phyloP scores from a whole-genome alignment of 2,329 filamentous ascomycete genomes.

The Trichoderma pleuroti region DNA sequence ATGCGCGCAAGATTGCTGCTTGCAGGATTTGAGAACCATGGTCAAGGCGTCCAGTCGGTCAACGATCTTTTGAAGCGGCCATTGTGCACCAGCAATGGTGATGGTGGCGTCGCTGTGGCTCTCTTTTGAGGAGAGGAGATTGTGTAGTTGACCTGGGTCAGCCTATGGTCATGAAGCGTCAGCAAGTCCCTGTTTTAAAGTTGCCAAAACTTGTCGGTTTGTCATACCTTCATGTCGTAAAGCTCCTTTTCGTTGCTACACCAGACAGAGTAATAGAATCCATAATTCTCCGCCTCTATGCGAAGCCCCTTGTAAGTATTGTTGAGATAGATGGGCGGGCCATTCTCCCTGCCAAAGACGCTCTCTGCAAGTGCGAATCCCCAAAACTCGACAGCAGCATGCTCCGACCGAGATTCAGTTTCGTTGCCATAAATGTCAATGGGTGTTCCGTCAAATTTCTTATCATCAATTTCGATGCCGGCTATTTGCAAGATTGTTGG shows the following conservation, averaged over 20 bases:
- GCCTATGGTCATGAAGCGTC: slow-evolving; percentile 32
- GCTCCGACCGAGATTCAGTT: slow-evolving; percentile 39
- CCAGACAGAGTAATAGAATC: slow-evolving; percentile 65
- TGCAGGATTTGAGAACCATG: slow-evolving; percentile 59
- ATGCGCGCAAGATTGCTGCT: slow-evolving; percentile 47
- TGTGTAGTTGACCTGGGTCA: slow-evolving; percentile 51
- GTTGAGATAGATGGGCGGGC: slow-evolving; percentile 26
- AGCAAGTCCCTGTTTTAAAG: not conserved
- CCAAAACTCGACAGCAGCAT: slow-evolving; percentile 59
- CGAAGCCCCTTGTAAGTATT: slow-evolving; percentile 62
- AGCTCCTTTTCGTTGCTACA: slow-evolving; percentile 65
- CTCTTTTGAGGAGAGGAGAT: slow-evolving; percentile 33
- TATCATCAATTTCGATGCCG: slow-evolving; percentile 40
- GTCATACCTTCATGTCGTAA: slow-evolving; percentile 53
- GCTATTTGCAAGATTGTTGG: slow-evolving; percentile 54
- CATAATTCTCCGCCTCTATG: slow-evolving; percentile 53
- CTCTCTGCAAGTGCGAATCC: slow-evolving; percentile 42
- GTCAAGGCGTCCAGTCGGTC: slow-evolving; percentile 55
- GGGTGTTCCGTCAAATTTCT: slow-evolving; percentile 51
- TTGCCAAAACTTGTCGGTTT: not conserved
- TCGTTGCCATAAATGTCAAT: slow-evolving; percentile 41
- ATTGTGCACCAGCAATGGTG: slow-evolving; percentile 23
- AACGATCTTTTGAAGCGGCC: slow-evolving; percentile 37
- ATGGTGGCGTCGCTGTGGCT: slow-evolving; percentile 26
- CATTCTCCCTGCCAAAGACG: slow-evolving; percentile 23